phyloP scores from a whole-genome alignment of 441 rosid species.

The Theobroma grandiflorum region DNA sequence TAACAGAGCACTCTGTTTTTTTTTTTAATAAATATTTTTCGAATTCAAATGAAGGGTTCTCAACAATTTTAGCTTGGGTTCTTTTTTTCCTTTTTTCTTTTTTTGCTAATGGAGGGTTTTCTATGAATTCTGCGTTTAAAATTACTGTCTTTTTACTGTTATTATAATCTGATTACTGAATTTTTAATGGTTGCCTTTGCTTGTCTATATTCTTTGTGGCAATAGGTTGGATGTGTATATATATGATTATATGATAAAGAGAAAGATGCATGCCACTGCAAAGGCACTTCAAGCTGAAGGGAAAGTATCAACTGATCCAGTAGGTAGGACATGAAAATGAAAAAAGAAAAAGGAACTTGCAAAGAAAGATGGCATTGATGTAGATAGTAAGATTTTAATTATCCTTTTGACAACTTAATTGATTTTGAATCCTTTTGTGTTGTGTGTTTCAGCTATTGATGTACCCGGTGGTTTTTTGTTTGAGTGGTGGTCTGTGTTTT shows the following conservation, averaged over 20 bases:
- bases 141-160: background rate
- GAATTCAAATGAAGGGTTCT: conserved; percentile 6
- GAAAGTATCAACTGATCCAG: conserved; percentile 84
- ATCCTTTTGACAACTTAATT: background rate
- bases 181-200: background rate
- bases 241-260: conserved; percentile 86
- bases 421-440: background rate
- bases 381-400: background rate
- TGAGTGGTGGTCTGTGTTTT: conserved; percentile 99
- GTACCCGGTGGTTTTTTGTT: conserved; percentile 95
- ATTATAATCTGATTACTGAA: background rate
- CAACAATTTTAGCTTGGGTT: background rate
- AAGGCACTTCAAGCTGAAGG: conserved; percentile 92
- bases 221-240: conserved; percentile 93
- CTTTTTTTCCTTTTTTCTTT: background rate
- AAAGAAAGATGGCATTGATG: background rate
- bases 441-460: conserved; percentile 70
- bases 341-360: background rate
- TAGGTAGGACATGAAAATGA: conserved; percentile 51
- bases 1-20: background rate
- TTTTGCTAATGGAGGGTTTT: conserved; percentile 2
- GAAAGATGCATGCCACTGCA: conserved; percentile 86
- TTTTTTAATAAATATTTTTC: background rate
- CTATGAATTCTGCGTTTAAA: background rate
- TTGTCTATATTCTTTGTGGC: conserved; percentile 10